A percentile compares a stretch with the other conserved stretches of the same genome.
phyloP scores from a whole-genome alignment of 352 stramenopile genomes.

The Pythium volutum region DNA sequence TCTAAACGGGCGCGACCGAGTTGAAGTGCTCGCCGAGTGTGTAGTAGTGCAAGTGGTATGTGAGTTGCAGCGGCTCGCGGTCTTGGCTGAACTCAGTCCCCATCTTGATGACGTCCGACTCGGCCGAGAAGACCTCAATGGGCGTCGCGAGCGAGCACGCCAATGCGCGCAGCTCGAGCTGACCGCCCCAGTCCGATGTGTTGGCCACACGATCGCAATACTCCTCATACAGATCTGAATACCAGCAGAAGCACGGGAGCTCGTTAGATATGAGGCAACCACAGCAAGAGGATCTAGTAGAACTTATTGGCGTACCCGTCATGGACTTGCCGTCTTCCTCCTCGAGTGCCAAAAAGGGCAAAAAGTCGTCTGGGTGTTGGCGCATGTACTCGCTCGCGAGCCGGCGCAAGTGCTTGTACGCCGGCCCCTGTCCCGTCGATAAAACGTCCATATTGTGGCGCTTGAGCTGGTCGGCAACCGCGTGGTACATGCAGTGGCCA shows the following conservation, averaged over 20 bases:
- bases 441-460: constrained; percentile 35
- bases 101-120: constrained; percentile 88
- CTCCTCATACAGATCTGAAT: constrained; percentile 72
- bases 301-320: constrained; percentile 22
- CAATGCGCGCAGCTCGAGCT: constrained; percentile 95
- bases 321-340: constrained; percentile 38
- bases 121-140: constrained; percentile 93
- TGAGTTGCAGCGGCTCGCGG: constrained; percentile 86
- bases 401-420: constrained; percentile 66
- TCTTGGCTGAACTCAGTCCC: constrained; percentile 70
- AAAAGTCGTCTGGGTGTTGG: constrained; percentile 87
- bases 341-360: constrained; percentile 87
- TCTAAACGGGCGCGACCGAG: constrained; percentile 65
- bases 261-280: too few relatives aligned
- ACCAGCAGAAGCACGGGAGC: not conserved
- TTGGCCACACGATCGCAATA: constrained; percentile 92
- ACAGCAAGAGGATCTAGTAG: not conserved
- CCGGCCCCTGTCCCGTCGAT: constrained; percentile 24
- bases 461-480: constrained; percentile 90
- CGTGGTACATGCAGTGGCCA: constrained; percentile 98
- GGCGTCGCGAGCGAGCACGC: constrained; percentile 76
- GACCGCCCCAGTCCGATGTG: constrained; percentile 95
- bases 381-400: constrained; percentile 81
- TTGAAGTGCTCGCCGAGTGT: constrained; percentile 99
- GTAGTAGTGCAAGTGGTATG: constrained; percentile 98